Evolutionary conservation across 306 rosid species (phyloP).

Genomic region (Sicyos edulis): DNA sequence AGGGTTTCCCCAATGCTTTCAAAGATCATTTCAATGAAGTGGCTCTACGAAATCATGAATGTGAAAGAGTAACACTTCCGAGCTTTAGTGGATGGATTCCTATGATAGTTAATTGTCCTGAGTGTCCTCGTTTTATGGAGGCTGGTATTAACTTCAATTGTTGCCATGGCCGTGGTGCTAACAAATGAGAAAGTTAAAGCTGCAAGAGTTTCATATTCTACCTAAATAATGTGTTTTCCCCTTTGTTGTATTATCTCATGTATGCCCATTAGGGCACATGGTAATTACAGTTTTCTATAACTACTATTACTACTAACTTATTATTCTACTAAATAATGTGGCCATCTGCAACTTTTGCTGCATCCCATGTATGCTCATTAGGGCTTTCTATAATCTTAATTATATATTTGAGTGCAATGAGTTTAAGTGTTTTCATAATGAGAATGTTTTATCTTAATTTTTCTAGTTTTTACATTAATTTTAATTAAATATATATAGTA

Average conservation of each 20-base stretch:
- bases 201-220: neutral
- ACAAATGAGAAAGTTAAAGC: neutral
- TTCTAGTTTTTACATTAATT: too few relatives aligned
- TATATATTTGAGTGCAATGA: neutral
- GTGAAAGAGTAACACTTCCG: conserved; percentile 21
- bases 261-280: conserved; percentile 7
- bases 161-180: conserved; percentile 35
- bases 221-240: neutral
- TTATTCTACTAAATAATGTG: neutral
- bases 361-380: neutral
- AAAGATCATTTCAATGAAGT: conserved; percentile 22
- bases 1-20: conserved; percentile 26
- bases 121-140: conserved; percentile 50
- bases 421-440: neutral
- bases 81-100: conserved; percentile 35
- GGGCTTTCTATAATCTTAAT: neutral
- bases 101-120: conserved; percentile 37
- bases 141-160: conserved; percentile 51
- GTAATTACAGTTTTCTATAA: neutral
- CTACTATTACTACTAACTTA: neutral
- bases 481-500: too few relatives aligned
- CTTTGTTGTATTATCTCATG: neutral
- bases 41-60: conserved; percentile 18
- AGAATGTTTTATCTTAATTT: too few relatives aligned
- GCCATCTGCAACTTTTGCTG: neutral